Evolutionary conservation across 768 basidiomycete genomes (phyloP).

Genomic region (Lactifluus volemus): DNA sequence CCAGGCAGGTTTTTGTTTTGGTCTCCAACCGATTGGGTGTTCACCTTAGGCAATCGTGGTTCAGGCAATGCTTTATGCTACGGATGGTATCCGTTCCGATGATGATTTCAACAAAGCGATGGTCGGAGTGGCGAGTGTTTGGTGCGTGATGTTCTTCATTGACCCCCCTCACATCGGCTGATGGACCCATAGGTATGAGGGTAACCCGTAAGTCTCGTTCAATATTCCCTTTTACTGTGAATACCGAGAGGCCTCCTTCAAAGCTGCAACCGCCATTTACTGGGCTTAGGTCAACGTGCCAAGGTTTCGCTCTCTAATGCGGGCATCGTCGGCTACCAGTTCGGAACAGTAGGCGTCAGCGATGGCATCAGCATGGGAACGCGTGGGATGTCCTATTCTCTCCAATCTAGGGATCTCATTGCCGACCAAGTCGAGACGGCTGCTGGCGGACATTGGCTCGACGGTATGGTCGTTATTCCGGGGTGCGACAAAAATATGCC

Average conservation of each 20-base stretch:
- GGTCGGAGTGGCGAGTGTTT: conserved; percentile 95
- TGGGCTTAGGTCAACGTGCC: conserved; percentile 79
- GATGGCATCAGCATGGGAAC: conserved; percentile 99
- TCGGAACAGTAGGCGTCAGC: conserved; percentile 95
- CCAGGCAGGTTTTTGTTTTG: conserved; percentile 43
- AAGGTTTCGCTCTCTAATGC: conserved; percentile 67
- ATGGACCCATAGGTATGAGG: conserved; percentile 73
- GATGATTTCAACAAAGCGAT: conserved; percentile 91
- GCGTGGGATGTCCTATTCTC: conserved; percentile 86
- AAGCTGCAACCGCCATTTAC: conserved; percentile 92
- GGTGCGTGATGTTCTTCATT: conserved; percentile 44
- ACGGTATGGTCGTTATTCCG: conserved; percentile 94
- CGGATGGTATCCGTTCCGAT: conserved; percentile 76
- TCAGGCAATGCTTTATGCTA: conserved; percentile 99
- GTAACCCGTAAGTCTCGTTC: conserved; percentile 73
- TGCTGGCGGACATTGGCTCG: conserved; percentile 94
- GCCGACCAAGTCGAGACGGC: conserved; percentile 96
- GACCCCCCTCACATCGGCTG: conserved; percentile 16
- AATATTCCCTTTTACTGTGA: not conserved
- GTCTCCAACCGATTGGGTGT: not conserved
- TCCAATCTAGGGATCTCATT: conserved; percentile 95
- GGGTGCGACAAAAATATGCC: conserved; percentile 99
- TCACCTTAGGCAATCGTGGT: conserved; percentile 1
- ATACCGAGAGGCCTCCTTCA: conserved; percentile 4
- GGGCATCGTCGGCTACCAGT: conserved; percentile 89